Evolutionary conservation across 805 yeast species (phyloP).

Genomic region (Cyberlindnera galapagoensis): DNA sequence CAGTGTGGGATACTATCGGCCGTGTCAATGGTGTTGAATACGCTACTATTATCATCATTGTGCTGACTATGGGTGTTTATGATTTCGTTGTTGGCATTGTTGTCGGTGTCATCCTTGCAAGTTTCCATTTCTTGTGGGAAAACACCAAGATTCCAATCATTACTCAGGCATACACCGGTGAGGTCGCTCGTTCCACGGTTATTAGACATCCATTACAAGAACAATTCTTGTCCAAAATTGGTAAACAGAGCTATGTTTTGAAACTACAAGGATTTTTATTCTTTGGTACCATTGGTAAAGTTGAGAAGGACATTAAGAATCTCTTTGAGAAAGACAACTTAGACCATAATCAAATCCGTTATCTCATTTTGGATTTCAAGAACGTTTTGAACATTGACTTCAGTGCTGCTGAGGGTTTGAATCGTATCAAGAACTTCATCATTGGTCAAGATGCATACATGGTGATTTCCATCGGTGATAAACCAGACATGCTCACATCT

Average conservation of each 20-base stretch:
- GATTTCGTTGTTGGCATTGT: slow-evolving; percentile 92
- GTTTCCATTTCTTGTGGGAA: slow-evolving; percentile 90
- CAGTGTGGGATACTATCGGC: slow-evolving; percentile 79
- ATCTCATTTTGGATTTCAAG: slow-evolving; percentile 77
- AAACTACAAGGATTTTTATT: slow-evolving; percentile 85
- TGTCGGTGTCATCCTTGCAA: slow-evolving; percentile 86
- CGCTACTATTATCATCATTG: slow-evolving; percentile 74
- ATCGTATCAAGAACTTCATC: slow-evolving; percentile 74
- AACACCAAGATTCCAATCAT: slow-evolving; percentile 82
- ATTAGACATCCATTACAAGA: slow-evolving; percentile 86
- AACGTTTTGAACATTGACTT: slow-evolving; percentile 79
- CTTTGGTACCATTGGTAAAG: slow-evolving; percentile 92
- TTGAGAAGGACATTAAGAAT: slow-evolving; percentile 67
- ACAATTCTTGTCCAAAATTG: slow-evolving; percentile 76
- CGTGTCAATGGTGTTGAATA: slow-evolving; percentile 74
- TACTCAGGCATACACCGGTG: slow-evolving; percentile 77
- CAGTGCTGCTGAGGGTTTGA: slow-evolving; percentile 93
- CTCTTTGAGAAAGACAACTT: slow-evolving; percentile 45
- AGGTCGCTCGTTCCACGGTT: slow-evolving; percentile 86
- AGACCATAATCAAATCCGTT: slow-evolving; percentile 56
- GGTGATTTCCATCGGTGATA: slow-evolving; percentile 71
- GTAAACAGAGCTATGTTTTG: slow-evolving; percentile 83
- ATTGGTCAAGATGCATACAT: slow-evolving; percentile 63
- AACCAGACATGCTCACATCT: slow-evolving; percentile 61
- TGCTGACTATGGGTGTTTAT: slow-evolving; percentile 91